Evolutionary conservation across 1,284 basidiomycete genomes (phyloP).

Genomic region (Boletus albobrunnescens): DNA sequence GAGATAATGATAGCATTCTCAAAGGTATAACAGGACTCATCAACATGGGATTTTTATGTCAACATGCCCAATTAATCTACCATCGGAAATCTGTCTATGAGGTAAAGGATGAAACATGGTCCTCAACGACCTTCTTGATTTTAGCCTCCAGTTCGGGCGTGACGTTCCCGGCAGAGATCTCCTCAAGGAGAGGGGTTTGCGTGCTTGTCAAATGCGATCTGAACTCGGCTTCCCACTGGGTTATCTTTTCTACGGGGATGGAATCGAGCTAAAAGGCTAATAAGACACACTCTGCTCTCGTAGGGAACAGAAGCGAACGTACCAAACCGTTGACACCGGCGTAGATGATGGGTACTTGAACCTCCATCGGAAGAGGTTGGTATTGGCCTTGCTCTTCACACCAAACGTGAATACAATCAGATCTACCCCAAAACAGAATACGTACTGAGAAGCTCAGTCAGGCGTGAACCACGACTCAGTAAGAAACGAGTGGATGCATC

Average conservation of each 20-base stretch:
- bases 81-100: constrained; percentile 43
- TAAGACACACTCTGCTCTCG: background rate
- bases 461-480: constrained; percentile 94
- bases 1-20: constrained; percentile 31
- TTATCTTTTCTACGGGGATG: constrained; percentile 92
- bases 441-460: constrained; percentile 94
- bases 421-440: constrained; percentile 13
- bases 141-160: constrained; percentile 87
- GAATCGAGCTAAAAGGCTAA: constrained; percentile 64
- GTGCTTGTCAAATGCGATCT: constrained; percentile 73
- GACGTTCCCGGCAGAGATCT: constrained; percentile 81
- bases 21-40: constrained; percentile 24
- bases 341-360: constrained; percentile 98
- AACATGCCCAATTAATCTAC: constrained; percentile 16
- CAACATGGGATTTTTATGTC: constrained; percentile 20
- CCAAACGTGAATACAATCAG: constrained; percentile 8
- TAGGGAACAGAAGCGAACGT: constrained; percentile 30
- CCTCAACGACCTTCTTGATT: constrained; percentile 90
- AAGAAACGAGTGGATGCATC: constrained; percentile 98
- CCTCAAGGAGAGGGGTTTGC: constrained; percentile 68
- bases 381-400: constrained; percentile 92
- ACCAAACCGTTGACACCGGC: constrained; percentile 98
- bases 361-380: constrained; percentile 86
- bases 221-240: constrained; percentile 91
- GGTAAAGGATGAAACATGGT: constrained; percentile 80